Base-by-base conservation (phyloP, 495 filamentous ascomycete genomes). In the Paragyromitra xinjiangensis region DNA sequence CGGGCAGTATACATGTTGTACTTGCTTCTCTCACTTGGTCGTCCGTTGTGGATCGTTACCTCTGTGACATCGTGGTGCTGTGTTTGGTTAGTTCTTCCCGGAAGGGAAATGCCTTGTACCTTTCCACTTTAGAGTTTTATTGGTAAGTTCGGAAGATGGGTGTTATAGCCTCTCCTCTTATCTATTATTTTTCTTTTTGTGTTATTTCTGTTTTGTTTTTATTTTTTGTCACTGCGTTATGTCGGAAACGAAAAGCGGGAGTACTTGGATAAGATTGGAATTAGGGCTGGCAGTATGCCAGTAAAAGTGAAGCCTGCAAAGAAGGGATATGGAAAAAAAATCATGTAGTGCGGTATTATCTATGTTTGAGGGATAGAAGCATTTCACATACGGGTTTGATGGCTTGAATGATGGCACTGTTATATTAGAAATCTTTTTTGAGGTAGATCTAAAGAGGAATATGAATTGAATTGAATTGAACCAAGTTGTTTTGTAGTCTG, bases 1-100 rank as follows among this genome's bases (percentile, higher is more conserved):
- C 42, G 37, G 24, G 67, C 59, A 71, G 66, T 65, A 75, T 64
- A 51, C 42, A 71, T 63, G 26, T 19, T 64, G 53, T 73, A 66
- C 19, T 59, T 64, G 40, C 26, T 22, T 53, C 26, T 72, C 62
- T 72, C 69, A 66, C 69, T 40, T 42, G 50, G 42, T 44, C 58
- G 19, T 64, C 39, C 37, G 22, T 48, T 61, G 22, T 53, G 69
- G 69, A 67, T 67, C 2, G 34, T 16, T 40, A n/a, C 45, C 42
- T 63, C 51, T 22, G 65, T 70, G 58, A 74, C 39, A 29, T 37
- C 26, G 42, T 65, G 22, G 14, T n/a, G 26, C 34, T 53, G 37
- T 40, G 64, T 6, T 69, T 75, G n/a, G 59, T 51, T 70, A 6
- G 40, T 61, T 61, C 37, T 37, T 56, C 9, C 12, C 6, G 44